These are phyloP conservation scores for Citrullus colocynthis DNA, from an alignment of 306 rosid species.

Conservation along the genomic window DNA sequence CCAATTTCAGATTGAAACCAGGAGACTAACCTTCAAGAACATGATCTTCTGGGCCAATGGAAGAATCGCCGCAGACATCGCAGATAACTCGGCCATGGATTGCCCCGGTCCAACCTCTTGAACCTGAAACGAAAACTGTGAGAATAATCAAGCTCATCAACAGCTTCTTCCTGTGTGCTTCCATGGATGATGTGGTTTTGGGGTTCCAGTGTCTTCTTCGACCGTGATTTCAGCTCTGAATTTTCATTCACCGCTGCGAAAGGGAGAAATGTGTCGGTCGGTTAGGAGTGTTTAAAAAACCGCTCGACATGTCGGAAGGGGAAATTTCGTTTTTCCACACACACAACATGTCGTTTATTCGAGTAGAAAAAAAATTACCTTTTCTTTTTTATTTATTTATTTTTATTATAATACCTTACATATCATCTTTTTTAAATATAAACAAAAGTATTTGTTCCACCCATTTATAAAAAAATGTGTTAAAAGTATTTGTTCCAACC, in stretches of 20 bases:
- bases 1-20: neutral
- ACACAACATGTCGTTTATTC: neutral
- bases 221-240: neutral
- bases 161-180: slow-evolving; percentile 19
- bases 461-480: no score
- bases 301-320: neutral
- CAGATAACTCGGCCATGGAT: slow-evolving; percentile 88
- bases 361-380: no score
- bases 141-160: slow-evolving; percentile 24
- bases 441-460: no score
- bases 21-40: slow-evolving; percentile 56
- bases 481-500: no score
- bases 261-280: neutral
- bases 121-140: slow-evolving; percentile 18
- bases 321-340: neutral
- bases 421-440: no score
- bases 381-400: no score
- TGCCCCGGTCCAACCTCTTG: slow-evolving; percentile 89
- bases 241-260: neutral
- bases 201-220: neutral
- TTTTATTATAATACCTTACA: no score
- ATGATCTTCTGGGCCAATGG: slow-evolving; percentile 86
- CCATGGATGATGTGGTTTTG: slow-evolving; percentile 23
- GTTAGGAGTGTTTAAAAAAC: neutral
- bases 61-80: slow-evolving; percentile 84